Evolutionary conservation across 1,284 basidiomycete genomes (phyloP).

Genomic region (Amylostereum areolatum): DNA sequence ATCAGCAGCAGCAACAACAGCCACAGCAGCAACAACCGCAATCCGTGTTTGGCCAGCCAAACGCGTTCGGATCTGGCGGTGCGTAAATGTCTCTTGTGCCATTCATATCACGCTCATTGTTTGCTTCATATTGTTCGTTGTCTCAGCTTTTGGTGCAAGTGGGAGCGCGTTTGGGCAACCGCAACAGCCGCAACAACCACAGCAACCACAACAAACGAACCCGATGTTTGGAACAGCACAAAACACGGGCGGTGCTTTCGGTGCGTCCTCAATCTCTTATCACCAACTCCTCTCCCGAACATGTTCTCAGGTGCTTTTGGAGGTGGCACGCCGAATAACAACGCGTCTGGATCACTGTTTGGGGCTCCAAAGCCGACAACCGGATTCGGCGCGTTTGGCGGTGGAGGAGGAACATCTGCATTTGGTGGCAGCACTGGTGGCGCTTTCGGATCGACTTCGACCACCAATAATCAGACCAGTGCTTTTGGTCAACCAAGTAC

Average conservation of each 20-base stretch:
- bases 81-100: conserved; percentile 24
- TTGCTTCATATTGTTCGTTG: conserved; percentile 18
- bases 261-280: conserved; percentile 26
- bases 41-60: conserved; percentile 43
- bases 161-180: conserved; percentile 40
- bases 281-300: conserved; percentile 6
- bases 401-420: not conserved
- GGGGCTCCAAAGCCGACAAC: conserved; percentile 19
- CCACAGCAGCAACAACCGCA: conserved; percentile 21
- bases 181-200: conserved; percentile 37
- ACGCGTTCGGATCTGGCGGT: conserved; percentile 37
- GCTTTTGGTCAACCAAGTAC: conserved; percentile 5
- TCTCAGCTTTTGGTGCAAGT: conserved; percentile 35
- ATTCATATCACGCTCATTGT: conserved; percentile 23
- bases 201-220: conserved; percentile 61
- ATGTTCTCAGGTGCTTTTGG: conserved; percentile 21
- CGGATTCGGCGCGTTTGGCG: conserved; percentile 1
- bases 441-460: conserved; percentile 7
- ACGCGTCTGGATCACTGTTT: conserved; percentile 40
- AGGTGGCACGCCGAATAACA: conserved; percentile 32
- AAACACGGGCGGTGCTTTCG: conserved; percentile 24
- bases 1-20: conserved; percentile 35
- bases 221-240: conserved; percentile 64
- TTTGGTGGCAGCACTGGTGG: not conserved
- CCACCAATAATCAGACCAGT: conserved; percentile 25